Percentiles rank a stretch among this genome's conserved stretches.
Evolutionary conservation across 768 basidiomycete genomes (phyloP).

Genomic region (Tulasnella sp.): DNA sequence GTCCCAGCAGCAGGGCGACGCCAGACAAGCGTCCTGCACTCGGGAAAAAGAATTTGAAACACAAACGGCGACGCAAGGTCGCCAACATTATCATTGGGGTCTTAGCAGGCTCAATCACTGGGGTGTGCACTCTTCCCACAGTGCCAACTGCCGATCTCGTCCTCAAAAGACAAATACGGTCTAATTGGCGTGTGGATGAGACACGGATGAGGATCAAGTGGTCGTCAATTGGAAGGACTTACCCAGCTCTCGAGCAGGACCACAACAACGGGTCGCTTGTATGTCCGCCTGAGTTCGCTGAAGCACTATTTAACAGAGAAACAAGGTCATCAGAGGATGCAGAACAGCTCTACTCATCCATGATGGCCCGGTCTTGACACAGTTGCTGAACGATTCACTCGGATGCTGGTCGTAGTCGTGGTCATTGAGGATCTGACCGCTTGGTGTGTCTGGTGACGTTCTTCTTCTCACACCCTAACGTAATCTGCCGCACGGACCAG

Average conservation of each 20-base stretch:
- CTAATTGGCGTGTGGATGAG: neutral
- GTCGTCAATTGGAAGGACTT: neutral
- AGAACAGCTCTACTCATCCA: too few species aligned
- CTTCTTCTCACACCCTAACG: too few species aligned
- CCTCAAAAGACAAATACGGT: neutral
- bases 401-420: too few species aligned
- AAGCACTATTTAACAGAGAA: too few species aligned
- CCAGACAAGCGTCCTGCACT: neutral
- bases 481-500: too few species aligned
- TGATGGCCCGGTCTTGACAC: conserved; percentile 2
- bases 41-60: neutral
- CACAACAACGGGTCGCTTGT: neutral
- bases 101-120: neutral
- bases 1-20: too few species aligned
- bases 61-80: neutral
- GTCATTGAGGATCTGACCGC: too few species aligned
- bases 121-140: neutral
- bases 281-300: neutral
- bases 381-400: too few species aligned
- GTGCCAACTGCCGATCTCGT: neutral
- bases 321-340: too few species aligned
- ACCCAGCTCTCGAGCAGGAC: neutral
- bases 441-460: too few species aligned
- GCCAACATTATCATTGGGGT: too few species aligned
- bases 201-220: neutral